phyloP scores from a whole-genome alignment of 768 basidiomycete genomes.

The Pisolithus microcarpus region DNA sequence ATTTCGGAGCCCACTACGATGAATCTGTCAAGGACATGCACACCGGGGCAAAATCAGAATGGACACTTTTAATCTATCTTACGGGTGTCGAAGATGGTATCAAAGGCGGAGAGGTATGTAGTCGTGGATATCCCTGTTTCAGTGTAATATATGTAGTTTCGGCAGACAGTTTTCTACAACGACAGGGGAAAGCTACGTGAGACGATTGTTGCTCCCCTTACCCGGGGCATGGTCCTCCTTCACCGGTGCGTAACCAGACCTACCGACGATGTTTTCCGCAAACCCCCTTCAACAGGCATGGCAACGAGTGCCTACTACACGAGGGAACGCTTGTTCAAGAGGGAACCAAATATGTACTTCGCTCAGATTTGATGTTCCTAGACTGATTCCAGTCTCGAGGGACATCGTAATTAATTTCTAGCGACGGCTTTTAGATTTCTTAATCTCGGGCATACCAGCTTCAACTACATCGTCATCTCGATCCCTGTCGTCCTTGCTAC shows the following conservation, averaged over 20 bases:
- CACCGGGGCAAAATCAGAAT: slow-evolving; percentile 62
- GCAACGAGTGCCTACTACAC: slow-evolving; percentile 64
- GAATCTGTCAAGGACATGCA: slow-evolving; percentile 54
- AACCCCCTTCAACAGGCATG: slow-evolving; percentile 42
- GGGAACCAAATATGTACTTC: slow-evolving; percentile 63
- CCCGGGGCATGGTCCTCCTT: slow-evolving; percentile 56
- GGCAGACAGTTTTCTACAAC: slow-evolving; percentile 65
- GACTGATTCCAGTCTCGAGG: slow-evolving; percentile 15
- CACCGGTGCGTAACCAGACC: slow-evolving; percentile 42
- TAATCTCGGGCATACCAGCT: slow-evolving; percentile 73
- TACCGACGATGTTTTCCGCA: neutral
- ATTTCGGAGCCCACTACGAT: slow-evolving; percentile 75
- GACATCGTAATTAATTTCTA: slow-evolving; percentile 10
- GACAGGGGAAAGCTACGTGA: slow-evolving; percentile 44
- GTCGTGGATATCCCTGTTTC: neutral
- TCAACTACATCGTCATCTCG: slow-evolving; percentile 90
- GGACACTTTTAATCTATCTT: slow-evolving; percentile 71
- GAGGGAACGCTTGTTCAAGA: slow-evolving; percentile 57
- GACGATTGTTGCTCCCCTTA: slow-evolving; percentile 45
- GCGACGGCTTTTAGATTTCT: slow-evolving; percentile 46
- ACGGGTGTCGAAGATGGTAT: slow-evolving; percentile 69
- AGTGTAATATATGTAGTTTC: neutral
- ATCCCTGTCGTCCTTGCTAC: slow-evolving; percentile 69
- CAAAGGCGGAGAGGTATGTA: slow-evolving; percentile 56
- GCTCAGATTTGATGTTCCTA: slow-evolving; percentile 67